Evolutionary conservation across 2,329 filamentous ascomycete genomes (phyloP).

Genomic region (Trichophyton schoenleinii): DNA sequence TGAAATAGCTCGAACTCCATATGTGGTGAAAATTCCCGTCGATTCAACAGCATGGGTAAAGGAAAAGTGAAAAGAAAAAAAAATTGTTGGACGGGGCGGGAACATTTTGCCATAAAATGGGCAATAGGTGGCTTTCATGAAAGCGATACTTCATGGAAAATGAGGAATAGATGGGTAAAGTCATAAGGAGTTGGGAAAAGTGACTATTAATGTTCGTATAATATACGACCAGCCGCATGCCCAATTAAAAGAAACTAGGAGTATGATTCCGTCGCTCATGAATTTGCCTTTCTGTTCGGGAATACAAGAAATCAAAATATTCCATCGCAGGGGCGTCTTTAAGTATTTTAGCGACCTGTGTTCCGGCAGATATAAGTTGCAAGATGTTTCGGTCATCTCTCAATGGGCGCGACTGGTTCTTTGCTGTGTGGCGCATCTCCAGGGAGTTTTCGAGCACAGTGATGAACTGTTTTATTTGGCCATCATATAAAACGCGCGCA

Average conservation of each 20-base stretch:
- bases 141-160: slow-evolving; percentile 1
- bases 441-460: slow-evolving; percentile 79
- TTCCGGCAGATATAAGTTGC: slow-evolving; percentile 74
- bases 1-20: not conserved
- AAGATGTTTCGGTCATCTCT: slow-evolving; percentile 84
- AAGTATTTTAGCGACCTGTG: slow-evolving; percentile 76
- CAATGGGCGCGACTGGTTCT: slow-evolving; percentile 67
- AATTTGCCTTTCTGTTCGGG: slow-evolving; percentile 67
- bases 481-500: slow-evolving; percentile 71
- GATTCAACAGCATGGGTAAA: not conserved
- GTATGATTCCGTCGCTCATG: slow-evolving; percentile 45
- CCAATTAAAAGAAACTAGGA: slow-evolving; percentile 21
- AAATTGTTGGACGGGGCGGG: not conserved
- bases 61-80: not conserved
- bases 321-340: slow-evolving; percentile 77
- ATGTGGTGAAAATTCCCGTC: not conserved
- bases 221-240: slow-evolving; percentile 3
- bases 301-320: slow-evolving; percentile 67
- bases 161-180: not conserved
- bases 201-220: not conserved
- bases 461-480: slow-evolving; percentile 83
- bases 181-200: not conserved
- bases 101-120: not conserved
- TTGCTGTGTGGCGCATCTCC: slow-evolving; percentile 75
- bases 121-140: slow-evolving; percentile 1